These are phyloP conservation scores for Panicum virgatum DNA, from an alignment of 202 grass and related monocot species.

Conservation along the genomic window DNA sequence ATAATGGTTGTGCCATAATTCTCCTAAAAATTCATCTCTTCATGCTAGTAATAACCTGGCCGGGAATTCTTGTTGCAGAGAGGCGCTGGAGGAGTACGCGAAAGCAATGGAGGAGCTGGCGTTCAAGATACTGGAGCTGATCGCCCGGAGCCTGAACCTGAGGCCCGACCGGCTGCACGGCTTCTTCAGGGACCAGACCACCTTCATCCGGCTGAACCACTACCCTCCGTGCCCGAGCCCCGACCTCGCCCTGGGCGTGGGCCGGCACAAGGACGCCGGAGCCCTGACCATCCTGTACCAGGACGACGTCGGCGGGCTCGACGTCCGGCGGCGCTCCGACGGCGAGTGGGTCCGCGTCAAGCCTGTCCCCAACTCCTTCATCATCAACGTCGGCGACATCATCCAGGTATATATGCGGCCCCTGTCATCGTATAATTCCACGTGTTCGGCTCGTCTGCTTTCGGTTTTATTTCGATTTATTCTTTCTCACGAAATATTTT, in stretches of 20 bases:
- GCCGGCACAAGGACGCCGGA: constrained; percentile 78
- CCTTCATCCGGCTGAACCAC: constrained; percentile 73
- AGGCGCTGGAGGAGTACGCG: constrained; percentile 54
- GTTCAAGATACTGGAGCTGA: constrained; percentile 72
- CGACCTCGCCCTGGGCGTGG: constrained; percentile 69
- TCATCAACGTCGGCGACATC: constrained; percentile 81
- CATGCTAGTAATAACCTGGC: not conserved
- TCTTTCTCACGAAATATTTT: no score
- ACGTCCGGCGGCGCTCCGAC: constrained; percentile 62
- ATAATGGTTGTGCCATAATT: not conserved
- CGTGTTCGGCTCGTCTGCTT: no score
- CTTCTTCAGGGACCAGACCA: constrained; percentile 66
- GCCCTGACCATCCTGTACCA: constrained; percentile 79
- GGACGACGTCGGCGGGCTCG: constrained; percentile 79
- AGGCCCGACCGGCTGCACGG: constrained; percentile 45
- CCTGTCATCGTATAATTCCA: no score
- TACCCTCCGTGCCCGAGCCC: constrained; percentile 84
- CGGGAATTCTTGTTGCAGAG: constrained; percentile 13
- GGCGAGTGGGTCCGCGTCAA: constrained; percentile 81
- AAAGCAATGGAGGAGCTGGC: constrained; percentile 44
- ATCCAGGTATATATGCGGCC: no score
- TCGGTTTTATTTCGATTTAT: no score
- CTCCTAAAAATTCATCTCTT: not conserved
- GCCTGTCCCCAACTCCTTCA: constrained; percentile 59
- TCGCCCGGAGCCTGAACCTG: constrained; percentile 65